Percentiles rank a stretch among this genome's conserved stretches.
Evolutionary conservation across 768 basidiomycete species (phyloP).

Genomic region (Phanerochaete sordida): DNA sequence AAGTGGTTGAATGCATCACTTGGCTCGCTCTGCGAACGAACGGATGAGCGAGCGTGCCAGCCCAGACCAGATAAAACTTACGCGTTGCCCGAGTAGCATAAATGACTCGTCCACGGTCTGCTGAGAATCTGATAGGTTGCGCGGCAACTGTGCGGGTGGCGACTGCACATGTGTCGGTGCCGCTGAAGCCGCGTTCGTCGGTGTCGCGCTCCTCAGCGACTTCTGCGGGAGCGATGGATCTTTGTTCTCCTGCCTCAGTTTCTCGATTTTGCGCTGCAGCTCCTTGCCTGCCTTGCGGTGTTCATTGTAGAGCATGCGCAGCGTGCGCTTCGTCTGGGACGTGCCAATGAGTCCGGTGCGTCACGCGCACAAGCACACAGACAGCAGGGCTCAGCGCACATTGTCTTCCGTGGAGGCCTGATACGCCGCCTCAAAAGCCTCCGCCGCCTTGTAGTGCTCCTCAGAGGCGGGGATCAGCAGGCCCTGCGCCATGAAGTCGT

Average conservation of each 20-base stretch:
- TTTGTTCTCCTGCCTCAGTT: conserved; percentile 71
- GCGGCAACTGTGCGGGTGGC: conserved; percentile 40
- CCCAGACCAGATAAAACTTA: conserved; percentile 31
- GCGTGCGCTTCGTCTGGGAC: conserved; percentile 68
- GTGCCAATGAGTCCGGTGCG: background rate
- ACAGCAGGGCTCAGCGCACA: conserved; percentile 37
- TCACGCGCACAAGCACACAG: background rate
- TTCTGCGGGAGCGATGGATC: conserved; percentile 75
- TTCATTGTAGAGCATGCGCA: conserved; percentile 72
- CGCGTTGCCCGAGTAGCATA: conserved; percentile 81
- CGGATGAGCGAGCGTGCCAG: background rate
- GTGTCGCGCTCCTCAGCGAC: conserved; percentile 12
- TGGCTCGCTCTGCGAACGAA: conserved; percentile 46
- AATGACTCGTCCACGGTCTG: conserved; percentile 83
- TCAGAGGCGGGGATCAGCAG: conserved; percentile 69
- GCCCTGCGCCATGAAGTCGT: conserved; percentile 64
- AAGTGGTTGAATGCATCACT: conserved; percentile 87
- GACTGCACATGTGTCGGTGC: conserved; percentile 34
- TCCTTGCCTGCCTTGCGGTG: conserved; percentile 71
- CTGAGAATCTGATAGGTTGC: conserved; percentile 40
- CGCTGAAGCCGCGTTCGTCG: conserved; percentile 16
- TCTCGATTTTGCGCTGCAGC: conserved; percentile 65
- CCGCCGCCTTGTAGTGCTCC: conserved; percentile 73
- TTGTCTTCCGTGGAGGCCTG: conserved; percentile 72
- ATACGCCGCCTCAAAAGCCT: conserved; percentile 68